Evolutionary conservation across 148 eudicot species (phyloP).

Genomic region (Fagopyrum homotropicum): DNA sequence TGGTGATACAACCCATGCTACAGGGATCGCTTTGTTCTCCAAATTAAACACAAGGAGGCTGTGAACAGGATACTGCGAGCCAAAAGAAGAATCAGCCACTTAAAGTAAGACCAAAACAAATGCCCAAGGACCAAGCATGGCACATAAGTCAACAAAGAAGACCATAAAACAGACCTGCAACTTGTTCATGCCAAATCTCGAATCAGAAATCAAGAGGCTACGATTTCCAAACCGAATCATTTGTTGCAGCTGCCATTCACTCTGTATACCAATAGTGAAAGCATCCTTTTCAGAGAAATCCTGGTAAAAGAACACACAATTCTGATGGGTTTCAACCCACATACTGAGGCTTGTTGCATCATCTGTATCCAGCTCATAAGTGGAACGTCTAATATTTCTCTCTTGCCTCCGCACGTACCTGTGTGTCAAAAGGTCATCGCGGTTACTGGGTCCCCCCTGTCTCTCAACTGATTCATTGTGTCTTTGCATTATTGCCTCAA

Average conservation of each 20-base stretch:
- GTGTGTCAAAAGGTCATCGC: slow-evolving; percentile 91
- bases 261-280: slow-evolving; percentile 76
- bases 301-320: slow-evolving; percentile 63
- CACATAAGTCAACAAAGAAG: slow-evolving; percentile 4
- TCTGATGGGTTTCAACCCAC: slow-evolving; percentile 85
- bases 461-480: slow-evolving; percentile 85
- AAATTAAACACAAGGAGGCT: slow-evolving; percentile 90
- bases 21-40: slow-evolving; percentile 94
- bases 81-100: slow-evolving; percentile 23
- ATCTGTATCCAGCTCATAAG: slow-evolving; percentile 68
- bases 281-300: slow-evolving; percentile 70
- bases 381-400: slow-evolving; percentile 73
- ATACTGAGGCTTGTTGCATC: slow-evolving; percentile 70
- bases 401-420: slow-evolving; percentile 86
- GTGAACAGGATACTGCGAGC: slow-evolving; percentile 71
- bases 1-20: slow-evolving; percentile 91
- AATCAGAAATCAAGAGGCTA: slow-evolving; percentile 69
- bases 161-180: slow-evolving; percentile 50
- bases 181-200: slow-evolving; percentile 74
- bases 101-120: slow-evolving; percentile 2
- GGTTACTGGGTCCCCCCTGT: slow-evolving; percentile 85
- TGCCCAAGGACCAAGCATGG: not conserved
- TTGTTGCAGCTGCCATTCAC: slow-evolving; percentile 98
- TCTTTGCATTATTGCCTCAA: slow-evolving; percentile 94
- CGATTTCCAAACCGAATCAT: slow-evolving; percentile 86